phyloP scores from a whole-genome alignment of 768 basidiomycete species.

The Terana coerulea region DNA sequence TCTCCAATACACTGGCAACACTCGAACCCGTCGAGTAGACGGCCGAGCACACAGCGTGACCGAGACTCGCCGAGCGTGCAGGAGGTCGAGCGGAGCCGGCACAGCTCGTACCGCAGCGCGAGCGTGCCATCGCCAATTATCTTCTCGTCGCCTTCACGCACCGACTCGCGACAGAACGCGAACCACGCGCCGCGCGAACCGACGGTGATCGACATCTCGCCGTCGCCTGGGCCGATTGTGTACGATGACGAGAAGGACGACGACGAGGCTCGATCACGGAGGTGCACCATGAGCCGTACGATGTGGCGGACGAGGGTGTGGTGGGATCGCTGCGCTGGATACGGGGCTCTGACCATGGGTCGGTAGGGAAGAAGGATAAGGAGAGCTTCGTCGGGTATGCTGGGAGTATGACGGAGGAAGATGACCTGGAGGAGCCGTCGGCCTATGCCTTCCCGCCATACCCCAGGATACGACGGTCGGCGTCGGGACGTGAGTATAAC shows the following conservation, averaged over 20 bases:
- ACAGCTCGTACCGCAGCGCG: conserved; percentile 8
- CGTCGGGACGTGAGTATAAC: conserved; percentile 7
- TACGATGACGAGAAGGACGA: conserved; percentile 18
- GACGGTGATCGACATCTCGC: conserved; percentile 6
- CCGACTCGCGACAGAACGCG: conserved; percentile 7
- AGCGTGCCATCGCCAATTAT: conserved; percentile 25
- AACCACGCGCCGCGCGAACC: conserved; percentile 10
- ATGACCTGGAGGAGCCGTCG: conserved; percentile 5
- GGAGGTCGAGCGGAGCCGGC: not conserved
- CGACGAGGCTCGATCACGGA: conserved; percentile 6
- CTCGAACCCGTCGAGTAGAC: conserved; percentile 12
- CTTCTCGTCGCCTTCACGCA: conserved; percentile 19
- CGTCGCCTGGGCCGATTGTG: conserved; percentile 4
- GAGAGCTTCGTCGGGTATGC: conserved; percentile 18
- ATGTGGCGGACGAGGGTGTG: conserved; percentile 13
- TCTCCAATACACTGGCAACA: not conserved
- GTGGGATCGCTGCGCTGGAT: conserved; percentile 21
- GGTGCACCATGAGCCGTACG: not conserved
- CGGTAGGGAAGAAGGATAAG: conserved; percentile 16
- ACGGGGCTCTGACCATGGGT: conserved; percentile 13
- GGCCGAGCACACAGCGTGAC: conserved; percentile 6
- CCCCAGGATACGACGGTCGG: conserved; percentile 9
- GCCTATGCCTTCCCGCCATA: conserved; percentile 8
- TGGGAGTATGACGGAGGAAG: conserved; percentile 12
- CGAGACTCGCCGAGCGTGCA: conserved; percentile 4